Evolutionary conservation across 768 basidiomycete genomes (phyloP).

Genomic region (Russula ochroleuca): DNA sequence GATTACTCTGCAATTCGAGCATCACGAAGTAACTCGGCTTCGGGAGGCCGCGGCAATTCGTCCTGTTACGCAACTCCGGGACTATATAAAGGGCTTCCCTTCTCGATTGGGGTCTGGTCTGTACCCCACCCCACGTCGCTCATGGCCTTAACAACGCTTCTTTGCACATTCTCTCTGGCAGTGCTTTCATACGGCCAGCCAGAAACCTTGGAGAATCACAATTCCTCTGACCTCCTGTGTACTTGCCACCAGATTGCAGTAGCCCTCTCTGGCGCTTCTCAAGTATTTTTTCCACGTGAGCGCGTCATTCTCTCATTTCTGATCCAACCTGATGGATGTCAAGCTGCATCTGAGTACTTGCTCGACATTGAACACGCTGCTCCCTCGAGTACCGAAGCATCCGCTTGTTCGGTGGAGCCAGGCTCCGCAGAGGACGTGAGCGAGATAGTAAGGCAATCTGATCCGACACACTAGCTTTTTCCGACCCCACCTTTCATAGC

Average conservation of each 20-base stretch:
- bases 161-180: background rate
- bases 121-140: background rate
- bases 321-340: background rate
- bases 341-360: slow-evolving; percentile 13
- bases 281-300: slow-evolving; percentile 7
- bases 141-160: background rate
- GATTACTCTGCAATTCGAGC: too few relatives aligned
- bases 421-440: too few relatives aligned
- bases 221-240: background rate
- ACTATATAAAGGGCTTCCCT: background rate
- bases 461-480: too few relatives aligned
- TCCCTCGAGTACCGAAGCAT: background rate
- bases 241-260: slow-evolving; percentile 1
- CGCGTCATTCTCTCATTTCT: background rate
- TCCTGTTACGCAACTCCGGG: background rate
- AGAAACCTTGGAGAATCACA: background rate
- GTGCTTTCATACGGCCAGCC: background rate
- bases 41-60: background rate
- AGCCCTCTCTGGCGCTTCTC: background rate
- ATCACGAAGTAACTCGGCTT: too few relatives aligned
- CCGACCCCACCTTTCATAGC: too few relatives aligned
- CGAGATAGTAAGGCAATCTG: too few relatives aligned
- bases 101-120: background rate
- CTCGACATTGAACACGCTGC: slow-evolving; percentile 12
- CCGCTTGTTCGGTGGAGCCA: too few relatives aligned